Conservation (phyloP, 73 alveolate species). For the Stentor roeselii region DNA sequence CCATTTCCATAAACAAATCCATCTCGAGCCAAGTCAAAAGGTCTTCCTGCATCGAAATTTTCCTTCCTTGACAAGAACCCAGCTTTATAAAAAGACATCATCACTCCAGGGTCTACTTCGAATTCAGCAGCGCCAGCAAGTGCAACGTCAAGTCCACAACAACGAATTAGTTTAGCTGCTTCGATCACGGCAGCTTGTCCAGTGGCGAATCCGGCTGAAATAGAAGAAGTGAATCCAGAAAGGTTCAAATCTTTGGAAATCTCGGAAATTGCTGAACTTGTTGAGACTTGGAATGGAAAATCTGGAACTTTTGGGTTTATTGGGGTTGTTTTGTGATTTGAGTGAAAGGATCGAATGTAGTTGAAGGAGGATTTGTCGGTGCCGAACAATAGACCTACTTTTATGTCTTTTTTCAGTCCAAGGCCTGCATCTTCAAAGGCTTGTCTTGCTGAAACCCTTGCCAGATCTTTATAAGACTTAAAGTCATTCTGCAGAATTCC, state of each 20-base stretch:
- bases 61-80: background rate
- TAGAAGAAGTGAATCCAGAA: background rate
- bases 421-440: conserved; percentile 45
- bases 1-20: conserved; percentile 78
- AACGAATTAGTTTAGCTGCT: background rate
- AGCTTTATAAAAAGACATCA: conserved; percentile 15
- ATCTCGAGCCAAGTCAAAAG: conserved; percentile 72
- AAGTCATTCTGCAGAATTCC: background rate
- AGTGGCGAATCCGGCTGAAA: background rate
- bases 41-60: conserved; percentile 46
- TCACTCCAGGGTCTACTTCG: background rate
- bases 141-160: conserved; percentile 22
- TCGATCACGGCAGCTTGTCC: conserved; percentile 11
- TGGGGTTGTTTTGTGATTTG: conserved; percentile 34
- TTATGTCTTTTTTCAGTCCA: conserved; percentile 7
- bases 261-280: no score
- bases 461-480: background rate
- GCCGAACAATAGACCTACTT: conserved; percentile 29
- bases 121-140: conserved; percentile 26
- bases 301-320: conserved; percentile 11
- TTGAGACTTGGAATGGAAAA: background rate
- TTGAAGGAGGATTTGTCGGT: conserved; percentile 43
- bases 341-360: conserved; percentile 30
- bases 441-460: conserved; percentile 1
- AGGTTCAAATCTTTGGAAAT: no score